Conservation (phyloP, 345 rosid genomes). For the Bruguiera parviflora region DNA sequence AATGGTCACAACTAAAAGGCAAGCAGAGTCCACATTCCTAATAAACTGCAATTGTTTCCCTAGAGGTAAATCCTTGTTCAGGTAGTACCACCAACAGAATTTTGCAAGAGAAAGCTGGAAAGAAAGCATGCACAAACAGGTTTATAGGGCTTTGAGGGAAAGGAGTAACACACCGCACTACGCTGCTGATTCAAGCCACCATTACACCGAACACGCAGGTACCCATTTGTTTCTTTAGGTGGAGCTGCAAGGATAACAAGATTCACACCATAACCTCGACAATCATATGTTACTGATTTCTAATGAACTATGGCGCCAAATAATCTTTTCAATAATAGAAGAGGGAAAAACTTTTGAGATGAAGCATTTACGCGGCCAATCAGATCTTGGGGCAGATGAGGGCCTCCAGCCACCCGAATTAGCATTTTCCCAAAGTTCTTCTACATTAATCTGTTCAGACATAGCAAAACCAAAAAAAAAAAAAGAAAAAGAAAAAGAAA, state of each 20-base stretch:
- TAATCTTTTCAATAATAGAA: background rate
- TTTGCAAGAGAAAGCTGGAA: background rate
- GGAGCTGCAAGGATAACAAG: conserved; percentile 60
- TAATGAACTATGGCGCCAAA: background rate
- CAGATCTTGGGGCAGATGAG: conserved; percentile 92
- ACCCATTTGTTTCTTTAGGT: conserved; percentile 71
- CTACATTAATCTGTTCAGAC: conserved; percentile 56
- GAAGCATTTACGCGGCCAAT: conserved; percentile 75
- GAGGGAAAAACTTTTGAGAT: conserved; percentile 7
- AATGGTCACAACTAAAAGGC: too few relatives aligned
- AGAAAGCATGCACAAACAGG: background rate
- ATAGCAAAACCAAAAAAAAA: conserved; percentile 8
- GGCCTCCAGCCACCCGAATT: conserved; percentile 89
- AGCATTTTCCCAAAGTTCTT: conserved; percentile 89
- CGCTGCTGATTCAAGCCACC: conserved; percentile 99
- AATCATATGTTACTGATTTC: background rate
- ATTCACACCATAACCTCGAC: background rate
- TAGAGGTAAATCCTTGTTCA: background rate
- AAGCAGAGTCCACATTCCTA: too few relatives aligned
- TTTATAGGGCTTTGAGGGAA: background rate
- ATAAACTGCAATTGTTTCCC: too few relatives aligned
- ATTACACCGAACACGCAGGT: conserved; percentile 94
- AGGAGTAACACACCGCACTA: conserved; percentile 66
- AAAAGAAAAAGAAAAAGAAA: conserved; percentile 7
- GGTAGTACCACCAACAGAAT: background rate